phyloP scores from a whole-genome alignment of 352 stramenopile genomes.

The Phytophthora fragariae region DNA sequence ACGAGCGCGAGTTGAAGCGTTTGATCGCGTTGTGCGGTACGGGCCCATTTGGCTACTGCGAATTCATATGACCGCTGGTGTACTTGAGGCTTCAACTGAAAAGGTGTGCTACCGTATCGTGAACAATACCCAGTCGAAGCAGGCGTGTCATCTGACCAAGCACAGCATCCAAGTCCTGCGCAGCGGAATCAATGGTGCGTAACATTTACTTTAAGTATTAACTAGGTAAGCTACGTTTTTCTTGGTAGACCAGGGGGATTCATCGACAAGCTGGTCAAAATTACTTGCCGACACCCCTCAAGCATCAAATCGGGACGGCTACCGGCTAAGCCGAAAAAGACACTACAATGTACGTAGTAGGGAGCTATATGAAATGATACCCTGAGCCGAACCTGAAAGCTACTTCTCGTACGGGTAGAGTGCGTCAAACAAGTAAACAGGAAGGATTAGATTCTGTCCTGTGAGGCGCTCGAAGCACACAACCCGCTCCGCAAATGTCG shows the following conservation, averaged over 20 bases:
- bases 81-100: background rate
- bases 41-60: background rate
- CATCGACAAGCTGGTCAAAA: too few relatives aligned
- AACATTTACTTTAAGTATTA: too few relatives aligned
- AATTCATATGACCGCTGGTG: background rate
- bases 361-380: too few relatives aligned
- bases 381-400: background rate
- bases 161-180: conserved; percentile 48
- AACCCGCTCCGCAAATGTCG: conserved; percentile 19
- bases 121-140: background rate
- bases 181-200: background rate
- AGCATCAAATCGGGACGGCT: too few relatives aligned
- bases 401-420: background rate
- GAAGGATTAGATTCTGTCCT: conserved; percentile 1
- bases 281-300: too few relatives aligned
- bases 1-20: background rate
- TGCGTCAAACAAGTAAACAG: conserved; percentile 4
- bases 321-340: too few relatives aligned
- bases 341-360: too few relatives aligned
- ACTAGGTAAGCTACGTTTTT: too few relatives aligned
- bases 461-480: conserved; percentile 17
- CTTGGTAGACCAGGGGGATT: background rate
- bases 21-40: background rate
- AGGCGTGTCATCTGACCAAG: conserved; percentile 74
- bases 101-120: background rate